phyloP scores from a whole-genome alignment of 805 yeast genomes.

The Debaryomyces hansenii region DNA sequence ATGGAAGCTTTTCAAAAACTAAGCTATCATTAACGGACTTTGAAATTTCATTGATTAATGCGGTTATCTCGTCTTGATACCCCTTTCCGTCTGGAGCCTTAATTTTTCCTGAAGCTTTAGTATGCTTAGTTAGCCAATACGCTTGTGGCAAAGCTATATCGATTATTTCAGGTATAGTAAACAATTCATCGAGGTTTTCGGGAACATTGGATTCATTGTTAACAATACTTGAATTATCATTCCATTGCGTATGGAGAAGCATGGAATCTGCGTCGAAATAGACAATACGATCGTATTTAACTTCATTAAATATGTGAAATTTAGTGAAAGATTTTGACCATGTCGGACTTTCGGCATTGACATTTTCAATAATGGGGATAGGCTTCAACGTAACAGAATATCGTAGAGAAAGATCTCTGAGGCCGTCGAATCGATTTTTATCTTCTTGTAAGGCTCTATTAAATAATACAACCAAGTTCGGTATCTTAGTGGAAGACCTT shows the following conservation, averaged over 20 bases:
- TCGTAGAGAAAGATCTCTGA: constrained; percentile 1
- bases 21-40: constrained; percentile 1
- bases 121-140: constrained; percentile 30
- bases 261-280: constrained; percentile 61
- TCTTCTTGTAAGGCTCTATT: constrained; percentile 15
- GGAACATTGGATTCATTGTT: constrained; percentile 1
- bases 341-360: constrained; percentile 17
- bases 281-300: constrained; percentile 52
- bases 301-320: constrained; percentile 49
- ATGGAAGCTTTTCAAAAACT: constrained; percentile 14
- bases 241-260: constrained; percentile 21
- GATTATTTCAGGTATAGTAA: constrained; percentile 22
- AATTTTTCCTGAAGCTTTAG: constrained; percentile 5
- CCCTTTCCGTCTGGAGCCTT: constrained; percentile 13
- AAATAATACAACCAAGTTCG: constrained; percentile 49
- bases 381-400: constrained; percentile 25
- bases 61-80: constrained; percentile 9
- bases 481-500: constrained; percentile 34
- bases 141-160: constrained; percentile 34
- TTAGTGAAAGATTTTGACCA: constrained; percentile 60
- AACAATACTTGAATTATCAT: neutral
- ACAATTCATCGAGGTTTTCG: constrained; percentile 31
- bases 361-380: constrained; percentile 16
- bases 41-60: constrained; percentile 11
- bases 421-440: neutral